Conservation (phyloP, 345 rosid genomes). For the Salix caprea region DNA sequence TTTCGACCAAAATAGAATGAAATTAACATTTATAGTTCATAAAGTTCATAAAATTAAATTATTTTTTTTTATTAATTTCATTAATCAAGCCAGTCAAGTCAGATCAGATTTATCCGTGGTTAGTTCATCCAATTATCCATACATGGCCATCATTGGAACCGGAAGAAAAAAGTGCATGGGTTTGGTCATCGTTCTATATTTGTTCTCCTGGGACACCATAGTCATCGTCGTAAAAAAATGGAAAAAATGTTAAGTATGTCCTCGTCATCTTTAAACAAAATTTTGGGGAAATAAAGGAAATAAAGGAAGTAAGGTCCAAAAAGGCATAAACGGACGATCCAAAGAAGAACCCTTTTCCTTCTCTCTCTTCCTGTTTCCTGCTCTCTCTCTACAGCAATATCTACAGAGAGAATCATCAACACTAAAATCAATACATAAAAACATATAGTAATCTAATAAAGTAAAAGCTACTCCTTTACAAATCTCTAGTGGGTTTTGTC, state of each 20-base stretch:
- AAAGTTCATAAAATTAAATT: no score
- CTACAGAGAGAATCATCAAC: background rate
- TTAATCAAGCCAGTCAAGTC: no score
- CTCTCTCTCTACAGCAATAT: conserved; percentile 5
- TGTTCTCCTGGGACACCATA: background rate
- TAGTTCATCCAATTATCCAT: background rate
- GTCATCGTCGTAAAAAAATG: background rate
- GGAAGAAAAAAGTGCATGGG: background rate
- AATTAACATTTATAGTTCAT: fast-evolving
- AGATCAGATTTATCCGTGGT: no score
- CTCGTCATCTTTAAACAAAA: background rate
- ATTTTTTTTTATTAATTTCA: no score
- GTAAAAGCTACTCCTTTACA: conserved; percentile 4
- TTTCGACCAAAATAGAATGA: no score
- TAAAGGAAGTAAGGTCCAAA: conserved; percentile 23
- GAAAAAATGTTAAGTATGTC: background rate
- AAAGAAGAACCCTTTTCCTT: conserved; percentile 16
- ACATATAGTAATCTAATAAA: background rate
- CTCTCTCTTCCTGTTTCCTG: background rate
- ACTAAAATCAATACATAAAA: background rate
- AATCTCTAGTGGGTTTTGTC: conserved; percentile 8
- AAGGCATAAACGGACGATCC: conserved; percentile 44
- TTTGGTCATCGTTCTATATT: background rate
- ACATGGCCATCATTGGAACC: background rate
- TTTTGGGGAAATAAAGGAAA: background rate